A percentile compares a stretch with the other conserved stretches of the same genome.
Conservation (phyloP, 441 rosid genomes). For the Gossypium armourianum region DNA sequence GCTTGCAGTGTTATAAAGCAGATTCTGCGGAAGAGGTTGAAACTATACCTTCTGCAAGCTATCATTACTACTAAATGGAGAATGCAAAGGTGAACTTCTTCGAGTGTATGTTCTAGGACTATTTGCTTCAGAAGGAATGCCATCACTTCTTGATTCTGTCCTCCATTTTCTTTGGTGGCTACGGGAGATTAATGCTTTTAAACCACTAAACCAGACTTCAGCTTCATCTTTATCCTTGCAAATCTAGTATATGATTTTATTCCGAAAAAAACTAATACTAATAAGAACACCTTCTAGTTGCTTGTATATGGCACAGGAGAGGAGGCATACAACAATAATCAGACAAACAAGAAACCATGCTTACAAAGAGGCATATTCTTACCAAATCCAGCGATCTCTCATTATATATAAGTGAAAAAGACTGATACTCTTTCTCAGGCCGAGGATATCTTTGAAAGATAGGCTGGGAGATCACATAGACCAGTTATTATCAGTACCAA, state of each 20-base stretch:
- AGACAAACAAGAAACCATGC: slow-evolving; percentile 11
- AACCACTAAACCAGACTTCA: slow-evolving; percentile 94
- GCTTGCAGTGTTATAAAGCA: slow-evolving; percentile 13
- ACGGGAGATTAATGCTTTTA: slow-evolving; percentile 76
- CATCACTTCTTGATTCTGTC: slow-evolving; percentile 85
- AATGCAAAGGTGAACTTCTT: slow-evolving; percentile 83
- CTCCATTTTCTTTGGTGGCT: slow-evolving; percentile 64
- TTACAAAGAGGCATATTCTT: slow-evolving; percentile 19
- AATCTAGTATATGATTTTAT: slow-evolving; percentile 33
- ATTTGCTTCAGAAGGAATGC: slow-evolving; percentile 77
- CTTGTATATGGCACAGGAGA: slow-evolving; percentile 12
- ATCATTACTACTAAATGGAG: slow-evolving; percentile 84
- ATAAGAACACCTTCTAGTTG: slow-evolving; percentile 11
- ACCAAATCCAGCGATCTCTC: slow-evolving; percentile 90
- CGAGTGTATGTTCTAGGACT: slow-evolving; percentile 82
- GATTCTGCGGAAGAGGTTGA: not conserved
- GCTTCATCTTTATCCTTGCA: slow-evolving; percentile 98
- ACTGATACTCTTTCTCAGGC: slow-evolving; percentile 95
- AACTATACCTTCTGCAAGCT: slow-evolving; percentile 64
- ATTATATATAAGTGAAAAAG: slow-evolving; percentile 76
- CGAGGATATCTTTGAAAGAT: slow-evolving; percentile 92
- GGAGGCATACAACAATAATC: slow-evolving; percentile 12
- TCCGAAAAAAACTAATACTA: slow-evolving; percentile 9
- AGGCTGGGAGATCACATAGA: slow-evolving; percentile 43
- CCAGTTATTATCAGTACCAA: slow-evolving; percentile 18